Percentiles rank a stretch among this genome's conserved stretches.
phyloP scores from a whole-genome alignment of 805 yeast species.

The Spathaspora passalidarum region DNA sequence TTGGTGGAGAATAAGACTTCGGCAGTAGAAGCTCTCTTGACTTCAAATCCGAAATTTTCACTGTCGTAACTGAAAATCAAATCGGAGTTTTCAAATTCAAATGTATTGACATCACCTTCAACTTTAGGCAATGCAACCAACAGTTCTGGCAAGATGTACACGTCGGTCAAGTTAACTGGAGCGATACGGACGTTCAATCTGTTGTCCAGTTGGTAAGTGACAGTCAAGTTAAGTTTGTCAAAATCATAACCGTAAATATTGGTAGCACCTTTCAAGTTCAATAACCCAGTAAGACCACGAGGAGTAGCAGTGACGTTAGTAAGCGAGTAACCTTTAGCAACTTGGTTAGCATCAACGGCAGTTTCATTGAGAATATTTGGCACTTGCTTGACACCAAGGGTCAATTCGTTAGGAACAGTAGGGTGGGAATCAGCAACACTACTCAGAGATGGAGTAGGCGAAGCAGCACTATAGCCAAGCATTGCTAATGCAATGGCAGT shows the following conservation, averaged over 20 bases:
- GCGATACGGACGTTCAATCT: constrained; percentile 19
- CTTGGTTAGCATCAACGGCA: constrained; percentile 20
- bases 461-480: background rate
- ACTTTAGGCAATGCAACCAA: constrained; percentile 13
- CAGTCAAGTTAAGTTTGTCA: constrained; percentile 17
- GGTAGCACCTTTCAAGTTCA: constrained; percentile 16
- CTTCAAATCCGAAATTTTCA: constrained; percentile 13
- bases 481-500: background rate
- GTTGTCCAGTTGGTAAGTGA: constrained; percentile 15
- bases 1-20: constrained; percentile 26
- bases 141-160: constrained; percentile 17
- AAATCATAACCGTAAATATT: constrained; percentile 23
- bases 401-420: constrained; percentile 6
- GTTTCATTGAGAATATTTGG: constrained; percentile 17
- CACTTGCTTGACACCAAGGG: constrained; percentile 14
- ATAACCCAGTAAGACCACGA: constrained; percentile 14
- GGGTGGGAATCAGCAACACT: constrained; percentile 1
- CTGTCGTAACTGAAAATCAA: constrained; percentile 14
- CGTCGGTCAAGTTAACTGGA: constrained; percentile 19
- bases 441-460: background rate
- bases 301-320: constrained; percentile 9
- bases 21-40: constrained; percentile 17
- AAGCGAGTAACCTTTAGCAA: constrained; percentile 19
- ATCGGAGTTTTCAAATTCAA: constrained; percentile 13
- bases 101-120: constrained; percentile 5